Evolutionary conservation across 805 yeast genomes (phyloP).

Genomic region (Saturnispora sanitii): DNA sequence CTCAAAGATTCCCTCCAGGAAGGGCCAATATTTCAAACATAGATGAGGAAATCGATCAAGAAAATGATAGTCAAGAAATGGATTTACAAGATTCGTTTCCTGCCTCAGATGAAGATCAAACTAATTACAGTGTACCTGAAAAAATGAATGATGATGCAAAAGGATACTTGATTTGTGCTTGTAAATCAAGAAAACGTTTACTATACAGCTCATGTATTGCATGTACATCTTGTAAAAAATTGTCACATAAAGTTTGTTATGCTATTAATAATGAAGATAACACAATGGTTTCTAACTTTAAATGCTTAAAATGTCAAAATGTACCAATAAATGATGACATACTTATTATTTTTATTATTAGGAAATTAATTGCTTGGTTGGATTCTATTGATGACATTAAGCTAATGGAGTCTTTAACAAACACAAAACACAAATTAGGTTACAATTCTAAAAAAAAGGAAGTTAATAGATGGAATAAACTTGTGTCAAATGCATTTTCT

Average conservation of each 20-base stretch:
- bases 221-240: constrained; percentile 15
- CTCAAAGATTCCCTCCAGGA: constrained; percentile 12
- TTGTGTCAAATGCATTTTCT: constrained; percentile 14
- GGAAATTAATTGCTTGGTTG: constrained; percentile 15
- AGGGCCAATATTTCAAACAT: no score
- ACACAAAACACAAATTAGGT: constrained; percentile 5
- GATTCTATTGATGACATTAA: constrained; percentile 2
- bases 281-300: constrained; percentile 7
- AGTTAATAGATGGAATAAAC: neutral
- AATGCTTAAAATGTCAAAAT: constrained; percentile 14
- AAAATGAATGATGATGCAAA: neutral
- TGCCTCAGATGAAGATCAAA: no score
- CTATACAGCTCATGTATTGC: constrained; percentile 11
- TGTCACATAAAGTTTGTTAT: constrained; percentile 18
- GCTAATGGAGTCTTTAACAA: constrained; percentile 8
- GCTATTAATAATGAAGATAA: constrained; percentile 4
- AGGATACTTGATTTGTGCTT: constrained; percentile 14
- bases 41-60: no score
- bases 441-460: neutral
- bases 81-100: no score
- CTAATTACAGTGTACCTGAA: no score
- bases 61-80: no score
- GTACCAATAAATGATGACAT: constrained; percentile 9
- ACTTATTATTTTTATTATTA: constrained; percentile 15
- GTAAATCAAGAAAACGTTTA: constrained; percentile 12